Conservation (phyloP, 768 basidiomycete species). For the Lactifluus hygrophoroides region DNA sequence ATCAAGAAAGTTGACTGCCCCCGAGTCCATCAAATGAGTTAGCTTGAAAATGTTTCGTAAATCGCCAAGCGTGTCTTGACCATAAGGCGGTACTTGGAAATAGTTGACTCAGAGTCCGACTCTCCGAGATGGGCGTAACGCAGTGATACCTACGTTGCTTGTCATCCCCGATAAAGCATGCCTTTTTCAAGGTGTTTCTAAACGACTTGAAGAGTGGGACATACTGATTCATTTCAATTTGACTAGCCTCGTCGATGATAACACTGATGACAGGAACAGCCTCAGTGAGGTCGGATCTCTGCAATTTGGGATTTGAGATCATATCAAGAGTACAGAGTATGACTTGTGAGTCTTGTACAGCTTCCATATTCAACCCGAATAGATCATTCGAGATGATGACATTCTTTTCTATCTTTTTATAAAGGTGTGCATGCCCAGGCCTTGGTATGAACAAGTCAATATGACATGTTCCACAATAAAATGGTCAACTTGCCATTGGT, state of each 20-base stretch:
- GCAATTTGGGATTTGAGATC: constrained; percentile 39
- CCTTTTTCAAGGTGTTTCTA: constrained; percentile 25
- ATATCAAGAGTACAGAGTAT: constrained; percentile 73
- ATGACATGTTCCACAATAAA: constrained; percentile 11
- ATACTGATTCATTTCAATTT: constrained; percentile 27
- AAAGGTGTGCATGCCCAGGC: constrained; percentile 87
- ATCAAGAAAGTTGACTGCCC: constrained; percentile 47
- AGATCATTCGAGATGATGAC: constrained; percentile 44
- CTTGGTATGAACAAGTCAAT: neutral
- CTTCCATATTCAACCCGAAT: constrained; percentile 21
- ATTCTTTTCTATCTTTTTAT: constrained; percentile 38
- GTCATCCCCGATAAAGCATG: constrained; percentile 37
- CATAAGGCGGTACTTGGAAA: constrained; percentile 69
- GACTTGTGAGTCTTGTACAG: constrained; percentile 39
- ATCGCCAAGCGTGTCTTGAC: constrained; percentile 55
- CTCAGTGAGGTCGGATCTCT: constrained; percentile 21
- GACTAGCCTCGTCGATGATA: constrained; percentile 31
- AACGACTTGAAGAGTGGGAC: constrained; percentile 24
- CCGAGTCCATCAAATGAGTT: constrained; percentile 44
- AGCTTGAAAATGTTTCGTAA: constrained; percentile 75
- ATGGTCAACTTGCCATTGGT: constrained; percentile 48
- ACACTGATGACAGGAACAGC: constrained; percentile 25
- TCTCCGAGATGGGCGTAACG: neutral
- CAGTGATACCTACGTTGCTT: constrained; percentile 30
- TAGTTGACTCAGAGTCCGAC: too few relatives aligned